phyloP scores from a whole-genome alignment of 257 asterid species.

The Solanum sejunctum region DNA sequence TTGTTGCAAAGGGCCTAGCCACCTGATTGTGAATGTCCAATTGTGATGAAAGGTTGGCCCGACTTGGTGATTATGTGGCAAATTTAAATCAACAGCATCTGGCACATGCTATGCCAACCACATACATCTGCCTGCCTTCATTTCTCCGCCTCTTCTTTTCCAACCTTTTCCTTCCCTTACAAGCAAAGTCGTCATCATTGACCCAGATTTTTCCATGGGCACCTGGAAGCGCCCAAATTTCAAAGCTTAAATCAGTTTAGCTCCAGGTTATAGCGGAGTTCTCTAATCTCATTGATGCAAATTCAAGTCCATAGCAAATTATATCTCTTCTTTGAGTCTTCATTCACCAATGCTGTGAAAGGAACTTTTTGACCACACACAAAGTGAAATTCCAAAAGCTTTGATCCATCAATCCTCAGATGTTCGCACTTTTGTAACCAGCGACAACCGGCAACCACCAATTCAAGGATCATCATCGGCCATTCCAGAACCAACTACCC shows the following conservation, averaged over 20 bases:
- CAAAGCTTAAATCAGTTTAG: background rate
- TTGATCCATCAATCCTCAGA: background rate
- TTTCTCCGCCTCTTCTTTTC: too few species aligned
- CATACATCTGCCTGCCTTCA: too few species aligned
- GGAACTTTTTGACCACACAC: background rate
- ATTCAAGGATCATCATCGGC: background rate
- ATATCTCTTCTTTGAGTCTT: too few species aligned
- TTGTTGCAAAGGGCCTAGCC: too few species aligned
- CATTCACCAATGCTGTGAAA: background rate
- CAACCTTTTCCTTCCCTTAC: too few species aligned
- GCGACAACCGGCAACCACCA: background rate
- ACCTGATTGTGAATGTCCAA: too few species aligned
- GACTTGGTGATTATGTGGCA: too few species aligned
- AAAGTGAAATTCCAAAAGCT: background rate
- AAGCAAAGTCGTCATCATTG: background rate
- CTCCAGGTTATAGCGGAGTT: background rate
- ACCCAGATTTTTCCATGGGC: background rate
- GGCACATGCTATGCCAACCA: too few species aligned
- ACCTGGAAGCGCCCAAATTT: background rate
- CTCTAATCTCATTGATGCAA: background rate
- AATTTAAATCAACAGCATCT: too few species aligned
- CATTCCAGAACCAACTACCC: background rate
- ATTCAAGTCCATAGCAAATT: too few species aligned
- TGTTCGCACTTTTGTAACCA: too few species aligned
- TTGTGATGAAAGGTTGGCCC: too few species aligned